Conservation (phyloP, 768 basidiomycete species). For the Leccinum incarnatum region DNA sequence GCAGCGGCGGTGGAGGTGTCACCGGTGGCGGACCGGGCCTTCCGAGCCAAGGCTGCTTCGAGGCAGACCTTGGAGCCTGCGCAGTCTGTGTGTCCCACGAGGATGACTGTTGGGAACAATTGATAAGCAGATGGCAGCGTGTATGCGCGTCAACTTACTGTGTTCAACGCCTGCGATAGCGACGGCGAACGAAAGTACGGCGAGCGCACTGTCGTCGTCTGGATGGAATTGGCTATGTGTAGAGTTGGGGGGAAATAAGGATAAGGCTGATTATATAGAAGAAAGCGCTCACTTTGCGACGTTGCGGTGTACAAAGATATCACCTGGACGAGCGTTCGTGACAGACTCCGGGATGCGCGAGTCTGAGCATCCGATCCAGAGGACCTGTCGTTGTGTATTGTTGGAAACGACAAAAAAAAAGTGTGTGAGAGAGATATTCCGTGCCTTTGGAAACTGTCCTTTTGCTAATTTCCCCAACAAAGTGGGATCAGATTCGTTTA, state of each 20-base stretch:
- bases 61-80: constrained; percentile 69
- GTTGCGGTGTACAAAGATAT: constrained; percentile 86
- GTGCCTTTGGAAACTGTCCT: constrained; percentile 67
- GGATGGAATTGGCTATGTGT: constrained; percentile 63
- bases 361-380: constrained; percentile 86
- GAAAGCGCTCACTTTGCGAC: constrained; percentile 69
- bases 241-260: not conserved
- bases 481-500: constrained; percentile 50
- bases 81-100: constrained; percentile 83
- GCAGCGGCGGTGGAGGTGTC: constrained; percentile 25
- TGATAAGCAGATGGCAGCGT: not conserved
- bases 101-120: constrained; percentile 49
- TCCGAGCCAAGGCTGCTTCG: constrained; percentile 29
- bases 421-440: no score
- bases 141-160: constrained; percentile 44
- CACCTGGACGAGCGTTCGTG: constrained; percentile 73
- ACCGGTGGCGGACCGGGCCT: not conserved
- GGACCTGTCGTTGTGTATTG: constrained; percentile 41
- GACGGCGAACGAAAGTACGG: constrained; percentile 76
- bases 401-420: not conserved
- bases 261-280: no score
- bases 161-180: constrained; percentile 69
- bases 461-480: constrained; percentile 63
- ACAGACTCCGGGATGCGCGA: constrained; percentile 85
- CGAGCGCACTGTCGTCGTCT: constrained; percentile 66